Base-by-base conservation (phyloP, 495 filamentous ascomycete genomes). In the Venustampulla echinocandica region DNA sequence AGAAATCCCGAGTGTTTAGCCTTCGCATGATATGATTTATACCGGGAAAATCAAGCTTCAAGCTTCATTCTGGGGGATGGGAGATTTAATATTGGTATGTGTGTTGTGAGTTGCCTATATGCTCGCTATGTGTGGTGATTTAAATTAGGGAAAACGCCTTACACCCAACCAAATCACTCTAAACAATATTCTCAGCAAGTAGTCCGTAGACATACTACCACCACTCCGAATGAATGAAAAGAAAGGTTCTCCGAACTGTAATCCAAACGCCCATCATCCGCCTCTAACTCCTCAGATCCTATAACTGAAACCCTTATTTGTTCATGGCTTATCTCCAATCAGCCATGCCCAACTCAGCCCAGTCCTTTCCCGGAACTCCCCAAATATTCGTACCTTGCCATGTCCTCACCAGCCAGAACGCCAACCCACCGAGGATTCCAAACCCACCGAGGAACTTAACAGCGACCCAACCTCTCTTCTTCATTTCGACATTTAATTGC, bases 361-460 rank as follows among this genome's bases (percentile, higher is more conserved):
- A 43, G 41, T 22, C 33, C 53, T 14, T 11, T 4, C 27, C 34
- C 14, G 32, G 17, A 4, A 46, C 15, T 21, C 30, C 33, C 44
- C 44, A 49, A 20, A 35, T 34, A 1, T 44, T 52, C 18, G 37
- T 21, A 3, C 10, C 18, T 7, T 44, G 27, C 42, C 38, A 55
- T 27, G 47, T 53, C 7, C 42, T 28, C 17, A 47, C 23, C 17
- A 52, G 34, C 81, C 80, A 87, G 32, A 85, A 67, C 13, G 80
- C 77, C 42, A 92, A 58, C 14, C 85, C 86, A 15, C 86, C 84
- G 10, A 92, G 61, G 14, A 90, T 67, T 0, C 87, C 81, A 37
- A 86, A 70, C 32, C 80, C 76, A 0, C 87, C 83, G n/a, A 90
- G 67, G 10, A 95, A 73, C 62, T 87, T 82, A n/a, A 93, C 62